These are phyloP conservation scores for Pleurotus eryngii DNA, from an alignment of 768 basidiomycete species.

Conservation along the genomic window DNA sequence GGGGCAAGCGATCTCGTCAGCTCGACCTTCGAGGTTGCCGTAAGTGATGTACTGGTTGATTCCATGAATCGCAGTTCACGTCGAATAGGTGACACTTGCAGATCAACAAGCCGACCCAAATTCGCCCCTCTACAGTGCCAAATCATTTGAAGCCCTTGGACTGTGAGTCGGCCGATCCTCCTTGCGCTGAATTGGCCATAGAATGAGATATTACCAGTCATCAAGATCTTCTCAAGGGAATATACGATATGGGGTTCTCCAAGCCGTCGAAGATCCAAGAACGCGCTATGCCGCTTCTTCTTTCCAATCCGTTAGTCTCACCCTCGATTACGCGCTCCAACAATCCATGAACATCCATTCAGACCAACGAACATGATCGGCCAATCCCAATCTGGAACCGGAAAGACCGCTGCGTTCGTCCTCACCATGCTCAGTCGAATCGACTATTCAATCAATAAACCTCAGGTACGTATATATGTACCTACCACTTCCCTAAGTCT, in stretches of 20 bases:
- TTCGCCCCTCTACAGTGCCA: constrained; percentile 92
- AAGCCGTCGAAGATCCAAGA: constrained; percentile 99
- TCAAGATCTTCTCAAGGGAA: constrained; percentile 85
- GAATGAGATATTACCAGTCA: constrained; percentile 42
- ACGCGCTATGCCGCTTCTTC: constrained; percentile 87
- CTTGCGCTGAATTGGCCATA: background rate
- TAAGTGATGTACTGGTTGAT: constrained; percentile 29
- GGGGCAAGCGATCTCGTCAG: constrained; percentile 61
- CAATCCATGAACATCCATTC: constrained; percentile 12
- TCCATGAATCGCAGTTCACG: constrained; percentile 9
- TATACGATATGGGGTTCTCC: constrained; percentile 93
- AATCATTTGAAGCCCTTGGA: constrained; percentile 94
- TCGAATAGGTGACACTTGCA: constrained; percentile 81
- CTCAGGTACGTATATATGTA: constrained; percentile 55
- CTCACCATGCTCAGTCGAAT: constrained; percentile 95
- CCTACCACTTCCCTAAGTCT: background rate
- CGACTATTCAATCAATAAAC: constrained; percentile 76
- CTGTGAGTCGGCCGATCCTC: constrained; percentile 52
- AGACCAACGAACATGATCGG: constrained; percentile 99
- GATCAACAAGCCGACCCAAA: constrained; percentile 95
- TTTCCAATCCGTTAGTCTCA: constrained; percentile 77
- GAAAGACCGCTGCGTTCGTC: constrained; percentile 98
- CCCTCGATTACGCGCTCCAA: constrained; percentile 1
- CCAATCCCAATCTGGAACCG: constrained; percentile 98
- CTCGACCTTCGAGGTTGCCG: constrained; percentile 81